A percentile compares a stretch with the other conserved stretches of the same genome.
These are phyloP conservation scores for Fraxinus quadrangulata DNA, from an alignment of 257 asterid genomes.

Conservation along the genomic window DNA sequence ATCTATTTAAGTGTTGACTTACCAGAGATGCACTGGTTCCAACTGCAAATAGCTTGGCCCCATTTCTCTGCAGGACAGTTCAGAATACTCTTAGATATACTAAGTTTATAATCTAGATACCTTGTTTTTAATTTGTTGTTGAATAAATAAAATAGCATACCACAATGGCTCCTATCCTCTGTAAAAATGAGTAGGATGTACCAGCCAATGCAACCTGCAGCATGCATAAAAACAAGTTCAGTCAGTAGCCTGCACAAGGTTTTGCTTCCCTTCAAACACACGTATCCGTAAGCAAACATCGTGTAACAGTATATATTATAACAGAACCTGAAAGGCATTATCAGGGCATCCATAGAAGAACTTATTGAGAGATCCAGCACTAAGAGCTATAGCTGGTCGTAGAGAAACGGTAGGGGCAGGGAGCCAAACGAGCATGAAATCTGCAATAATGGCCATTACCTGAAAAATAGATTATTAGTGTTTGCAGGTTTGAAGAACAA, in stretches of 20 bases:
- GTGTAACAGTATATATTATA: slow-evolving; percentile 1
- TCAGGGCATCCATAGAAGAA: slow-evolving; percentile 92
- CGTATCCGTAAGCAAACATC: slow-evolving; percentile 11
- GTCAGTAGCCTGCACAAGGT: neutral
- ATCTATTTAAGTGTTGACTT: slow-evolving; percentile 27
- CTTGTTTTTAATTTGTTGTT: neutral
- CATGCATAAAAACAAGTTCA: slow-evolving; percentile 1
- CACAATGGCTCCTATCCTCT: slow-evolving; percentile 84
- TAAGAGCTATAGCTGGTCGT: slow-evolving; percentile 59
- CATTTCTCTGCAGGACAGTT: slow-evolving; percentile 72
- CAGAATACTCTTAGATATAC: slow-evolving; percentile 26
- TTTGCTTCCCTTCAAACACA: neutral
- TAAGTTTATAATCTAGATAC: neutral
- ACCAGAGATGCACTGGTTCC: slow-evolving; percentile 95
- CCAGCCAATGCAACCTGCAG: slow-evolving; percentile 93
- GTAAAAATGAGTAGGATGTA: slow-evolving; percentile 70
- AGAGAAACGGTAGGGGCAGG: slow-evolving; percentile 97
- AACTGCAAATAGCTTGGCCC: slow-evolving; percentile 83
- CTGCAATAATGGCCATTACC: slow-evolving; percentile 97
- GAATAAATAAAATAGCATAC: slow-evolving; percentile 37
- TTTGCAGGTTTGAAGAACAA: slow-evolving; percentile 1
- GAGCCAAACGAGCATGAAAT: slow-evolving; percentile 98
- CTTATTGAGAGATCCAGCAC: slow-evolving; percentile 67
- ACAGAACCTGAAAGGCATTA: slow-evolving; percentile 88
- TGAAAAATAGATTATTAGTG: slow-evolving; percentile 35